Percentiles rank a stretch among this genome's conserved stretches.
Evolutionary conservation across 352 stramenopile genomes (phyloP).

Genomic region (Lagenidium giganteum): DNA sequence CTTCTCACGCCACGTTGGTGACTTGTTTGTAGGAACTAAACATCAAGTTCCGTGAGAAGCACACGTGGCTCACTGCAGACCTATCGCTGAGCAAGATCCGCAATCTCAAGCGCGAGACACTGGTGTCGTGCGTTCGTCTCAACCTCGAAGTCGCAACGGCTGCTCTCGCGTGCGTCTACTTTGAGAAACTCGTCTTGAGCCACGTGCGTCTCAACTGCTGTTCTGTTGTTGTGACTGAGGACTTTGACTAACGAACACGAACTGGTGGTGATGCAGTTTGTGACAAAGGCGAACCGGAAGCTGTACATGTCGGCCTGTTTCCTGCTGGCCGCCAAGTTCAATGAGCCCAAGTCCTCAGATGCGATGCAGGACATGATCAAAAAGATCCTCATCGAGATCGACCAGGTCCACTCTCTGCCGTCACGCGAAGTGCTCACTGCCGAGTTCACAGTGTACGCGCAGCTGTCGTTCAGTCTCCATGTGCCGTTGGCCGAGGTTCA

Average conservation of each 20-base stretch:
- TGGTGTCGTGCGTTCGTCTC: slow-evolving; percentile 66
- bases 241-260: no score
- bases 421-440: slow-evolving; percentile 81
- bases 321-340: slow-evolving; percentile 93
- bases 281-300: slow-evolving; percentile 95
- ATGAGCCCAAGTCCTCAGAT: slow-evolving; percentile 68
- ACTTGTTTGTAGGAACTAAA: slow-evolving; percentile 84
- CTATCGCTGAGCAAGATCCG: slow-evolving; percentile 97
- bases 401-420: slow-evolving; percentile 71
- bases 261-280: slow-evolving; percentile 78
- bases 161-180: slow-evolving; percentile 94
- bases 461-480: slow-evolving; percentile 88
- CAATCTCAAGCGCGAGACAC: slow-evolving; percentile 90
- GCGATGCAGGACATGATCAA: slow-evolving; percentile 59
- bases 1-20: background rate
- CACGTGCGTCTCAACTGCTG: slow-evolving; percentile 61
- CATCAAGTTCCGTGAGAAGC: slow-evolving; percentile 95
- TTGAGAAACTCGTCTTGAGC: slow-evolving; percentile 95
- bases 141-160: slow-evolving; percentile 92
- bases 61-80: slow-evolving; percentile 84
- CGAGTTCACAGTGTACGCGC: slow-evolving; percentile 88
- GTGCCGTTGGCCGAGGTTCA: slow-evolving; percentile 74
- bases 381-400: slow-evolving; percentile 72
- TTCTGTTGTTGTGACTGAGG: slow-evolving; percentile 20
- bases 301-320: slow-evolving; percentile 96